Conservation (phyloP, 371 early-diverging fungal genomes). For the Choanephora cucurbitarum region DNA sequence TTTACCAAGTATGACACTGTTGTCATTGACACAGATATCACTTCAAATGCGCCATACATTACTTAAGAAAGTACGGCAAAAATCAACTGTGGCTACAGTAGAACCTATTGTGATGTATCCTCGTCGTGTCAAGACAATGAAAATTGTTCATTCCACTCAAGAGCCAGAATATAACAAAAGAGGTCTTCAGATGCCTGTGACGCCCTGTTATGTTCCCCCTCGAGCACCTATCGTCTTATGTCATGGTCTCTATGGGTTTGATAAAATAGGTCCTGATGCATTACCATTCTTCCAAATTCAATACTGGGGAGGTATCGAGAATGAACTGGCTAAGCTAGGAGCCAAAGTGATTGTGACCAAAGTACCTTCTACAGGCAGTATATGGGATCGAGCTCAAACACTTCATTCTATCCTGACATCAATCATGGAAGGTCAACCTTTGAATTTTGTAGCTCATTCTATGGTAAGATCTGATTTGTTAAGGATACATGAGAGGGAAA, state of each 20-base stretch:
- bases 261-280: slow-evolving; percentile 73
- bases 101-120: slow-evolving; percentile 13
- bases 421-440: slow-evolving; percentile 54
- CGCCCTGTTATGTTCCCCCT: slow-evolving; percentile 70
- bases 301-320: slow-evolving; percentile 89
- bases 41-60: slow-evolving; percentile 3
- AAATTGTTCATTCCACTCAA: neutral
- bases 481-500: too few relatives aligned
- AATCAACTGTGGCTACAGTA: neutral
- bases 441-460: slow-evolving; percentile 91
- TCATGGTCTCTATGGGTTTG: slow-evolving; percentile 92
- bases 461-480: too few relatives aligned
- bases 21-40: slow-evolving; percentile 12
- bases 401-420: slow-evolving; percentile 67
- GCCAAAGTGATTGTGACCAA: slow-evolving; percentile 81
- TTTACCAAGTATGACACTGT: slow-evolving; percentile 4
- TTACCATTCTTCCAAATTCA: slow-evolving; percentile 82
- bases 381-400: slow-evolving; percentile 77
- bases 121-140: slow-evolving; percentile 5
- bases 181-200: slow-evolving; percentile 53
- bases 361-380: slow-evolving; percentile 80
- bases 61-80: slow-evolving; percentile 4
- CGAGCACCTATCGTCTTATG: slow-evolving; percentile 85
- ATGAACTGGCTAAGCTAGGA: slow-evolving; percentile 79
- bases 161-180: neutral